A percentile compares a stretch with the other conserved stretches of the same genome.
Conservation (phyloP, 1,139 yeast genomes). For the Suhomyces maxii region DNA sequence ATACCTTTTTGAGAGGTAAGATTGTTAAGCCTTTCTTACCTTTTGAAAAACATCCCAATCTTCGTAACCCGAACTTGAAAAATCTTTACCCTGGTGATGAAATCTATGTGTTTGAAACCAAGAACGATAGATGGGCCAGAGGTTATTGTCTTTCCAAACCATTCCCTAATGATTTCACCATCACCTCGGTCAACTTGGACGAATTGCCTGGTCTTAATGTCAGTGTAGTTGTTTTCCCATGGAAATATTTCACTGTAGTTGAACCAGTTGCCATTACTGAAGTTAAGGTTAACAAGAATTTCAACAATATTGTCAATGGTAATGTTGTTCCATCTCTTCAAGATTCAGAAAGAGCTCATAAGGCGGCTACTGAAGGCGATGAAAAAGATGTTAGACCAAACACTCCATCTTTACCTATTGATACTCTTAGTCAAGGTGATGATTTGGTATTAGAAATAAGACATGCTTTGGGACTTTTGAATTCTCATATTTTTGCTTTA, state of each 20-base stretch:
- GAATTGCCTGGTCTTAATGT: conserved; percentile 57
- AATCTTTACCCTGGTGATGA: conserved; percentile 81
- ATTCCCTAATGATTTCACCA: conserved; percentile 66
- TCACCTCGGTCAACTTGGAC: conserved; percentile 60
- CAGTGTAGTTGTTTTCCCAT: conserved; percentile 61
- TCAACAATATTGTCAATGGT: conserved; percentile 32
- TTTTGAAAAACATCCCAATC: conserved; percentile 48
- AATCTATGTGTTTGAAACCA: conserved; percentile 72
- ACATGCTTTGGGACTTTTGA: conserved; percentile 55
- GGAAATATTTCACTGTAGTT: conserved; percentile 46
- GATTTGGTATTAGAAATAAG: conserved; percentile 56
- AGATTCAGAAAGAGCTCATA: conserved; percentile 41
- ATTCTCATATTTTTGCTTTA: conserved; percentile 66
- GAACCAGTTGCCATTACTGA: conserved; percentile 33
- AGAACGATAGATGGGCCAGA: conserved; percentile 70
- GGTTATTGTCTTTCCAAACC: conserved; percentile 69
- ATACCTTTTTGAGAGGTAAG: conserved; percentile 46
- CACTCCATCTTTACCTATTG: conserved; percentile 57
- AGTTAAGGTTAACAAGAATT: conserved; percentile 29
- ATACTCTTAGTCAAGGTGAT: conserved; percentile 38
- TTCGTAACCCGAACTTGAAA: conserved; percentile 41
- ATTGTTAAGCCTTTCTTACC: conserved; percentile 64
- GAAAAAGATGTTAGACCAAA: conserved; percentile 13
- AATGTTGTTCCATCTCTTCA: conserved; percentile 46
- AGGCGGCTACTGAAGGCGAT: conserved; percentile 30